Conservation (phyloP, 2,329 filamentous ascomycete genomes). For the Ceratocystis lukuohia region DNA sequence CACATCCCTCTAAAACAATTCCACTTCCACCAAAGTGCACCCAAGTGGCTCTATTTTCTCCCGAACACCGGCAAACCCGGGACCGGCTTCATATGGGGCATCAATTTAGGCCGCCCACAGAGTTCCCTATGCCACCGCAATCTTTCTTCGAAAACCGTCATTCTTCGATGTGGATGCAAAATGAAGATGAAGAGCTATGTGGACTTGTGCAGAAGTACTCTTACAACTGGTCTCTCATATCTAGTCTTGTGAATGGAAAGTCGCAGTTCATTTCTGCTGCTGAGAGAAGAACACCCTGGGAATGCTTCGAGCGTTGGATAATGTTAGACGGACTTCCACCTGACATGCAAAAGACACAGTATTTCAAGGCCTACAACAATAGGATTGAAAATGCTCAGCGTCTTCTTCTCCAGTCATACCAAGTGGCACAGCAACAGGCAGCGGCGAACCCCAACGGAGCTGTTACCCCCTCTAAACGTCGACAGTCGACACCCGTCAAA, state of each 20-base stretch:
- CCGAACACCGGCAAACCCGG: constrained; percentile 77
- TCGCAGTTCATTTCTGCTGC: constrained; percentile 73
- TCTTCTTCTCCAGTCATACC: constrained; percentile 40
- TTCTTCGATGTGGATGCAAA: constrained; percentile 80
- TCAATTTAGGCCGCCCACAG: constrained; percentile 83
- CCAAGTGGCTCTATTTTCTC: constrained; percentile 75
- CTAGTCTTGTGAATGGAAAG: constrained; percentile 59
- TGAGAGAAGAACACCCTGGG: constrained; percentile 88
- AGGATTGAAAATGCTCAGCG: constrained; percentile 48
- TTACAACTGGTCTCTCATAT: constrained; percentile 96
- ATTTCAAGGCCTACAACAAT: constrained; percentile 63
- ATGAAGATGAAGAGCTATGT: constrained; percentile 83
- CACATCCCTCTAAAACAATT: constrained; percentile 23
- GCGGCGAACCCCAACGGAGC: constrained; percentile 19
- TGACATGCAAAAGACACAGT: constrained; percentile 90
- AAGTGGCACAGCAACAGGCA: constrained; percentile 33
- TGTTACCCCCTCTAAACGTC: constrained; percentile 33
- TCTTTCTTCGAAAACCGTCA: constrained; percentile 78
- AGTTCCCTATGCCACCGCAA: constrained; percentile 79
- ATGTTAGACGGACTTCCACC: constrained; percentile 77
- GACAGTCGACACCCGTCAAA: constrained; percentile 55
- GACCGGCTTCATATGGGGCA: constrained; percentile 84
- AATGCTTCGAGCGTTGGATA: constrained; percentile 97
- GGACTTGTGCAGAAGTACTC: constrained; percentile 79
- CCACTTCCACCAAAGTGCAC: constrained; percentile 54